Evolutionary conservation across 2,329 filamentous ascomycete species (phyloP).

Genomic region (Aspergillus transmontanensis): DNA sequence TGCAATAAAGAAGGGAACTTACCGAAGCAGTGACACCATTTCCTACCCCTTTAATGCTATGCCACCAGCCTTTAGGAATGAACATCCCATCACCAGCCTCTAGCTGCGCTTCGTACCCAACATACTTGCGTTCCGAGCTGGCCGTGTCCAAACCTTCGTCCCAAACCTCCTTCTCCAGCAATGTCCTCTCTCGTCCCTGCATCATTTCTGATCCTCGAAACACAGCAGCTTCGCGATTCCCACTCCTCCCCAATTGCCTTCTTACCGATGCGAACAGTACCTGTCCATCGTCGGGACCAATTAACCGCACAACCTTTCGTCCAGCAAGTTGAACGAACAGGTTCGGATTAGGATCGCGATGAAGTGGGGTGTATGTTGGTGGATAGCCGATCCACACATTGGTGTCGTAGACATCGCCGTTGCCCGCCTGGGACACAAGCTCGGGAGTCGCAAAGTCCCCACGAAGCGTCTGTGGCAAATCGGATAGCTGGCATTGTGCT

Average conservation of each 20-base stretch:
- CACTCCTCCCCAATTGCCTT: constrained; percentile 37
- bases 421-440: constrained; percentile 65
- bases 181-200: constrained; percentile 70
- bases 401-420: constrained; percentile 81
- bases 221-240: constrained; percentile 40
- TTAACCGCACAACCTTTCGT: constrained; percentile 71
- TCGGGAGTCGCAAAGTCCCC: constrained; percentile 69
- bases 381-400: constrained; percentile 87
- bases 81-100: constrained; percentile 71
- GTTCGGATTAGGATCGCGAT: constrained; percentile 93
- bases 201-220: constrained; percentile 90
- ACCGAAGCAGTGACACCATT: constrained; percentile 61
- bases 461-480: constrained; percentile 66
- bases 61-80: constrained; percentile 85
- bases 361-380: constrained; percentile 86
- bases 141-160: constrained; percentile 30
- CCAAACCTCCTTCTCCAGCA: constrained; percentile 75
- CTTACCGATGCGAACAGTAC: constrained; percentile 63
- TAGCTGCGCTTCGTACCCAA: constrained; percentile 58
- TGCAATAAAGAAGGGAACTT: constrained; percentile 28
- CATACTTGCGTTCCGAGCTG: constrained; percentile 26
- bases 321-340: constrained; percentile 82
- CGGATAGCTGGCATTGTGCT: constrained; percentile 73
- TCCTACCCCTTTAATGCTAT: constrained; percentile 71
- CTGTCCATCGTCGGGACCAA: constrained; percentile 66